A percentile compares a stretch with the other conserved stretches of the same genome.
Conservation (phyloP, 495 filamentous ascomycete genomes). For the Bathelium albidoporum region DNA sequence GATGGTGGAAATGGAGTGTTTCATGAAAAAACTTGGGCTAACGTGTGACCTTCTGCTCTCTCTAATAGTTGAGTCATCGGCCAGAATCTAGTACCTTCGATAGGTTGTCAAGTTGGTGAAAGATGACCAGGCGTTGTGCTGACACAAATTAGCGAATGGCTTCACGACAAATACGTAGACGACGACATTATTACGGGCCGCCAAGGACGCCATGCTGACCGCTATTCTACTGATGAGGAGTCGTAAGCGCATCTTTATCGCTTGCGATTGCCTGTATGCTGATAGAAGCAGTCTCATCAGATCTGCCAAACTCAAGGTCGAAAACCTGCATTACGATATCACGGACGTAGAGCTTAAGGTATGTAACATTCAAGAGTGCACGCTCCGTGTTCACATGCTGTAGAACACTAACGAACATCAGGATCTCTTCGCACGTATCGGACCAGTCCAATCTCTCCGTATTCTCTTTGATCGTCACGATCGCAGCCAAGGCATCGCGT, state of each 20-base stretch:
- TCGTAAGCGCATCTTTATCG: constrained; percentile 14
- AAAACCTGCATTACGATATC: constrained; percentile 90
- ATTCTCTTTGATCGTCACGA: constrained; percentile 83
- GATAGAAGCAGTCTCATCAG: neutral
- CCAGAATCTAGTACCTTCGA: neutral
- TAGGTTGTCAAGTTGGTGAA: neutral
- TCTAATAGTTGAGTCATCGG: neutral
- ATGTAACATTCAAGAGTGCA: constrained; percentile 1
- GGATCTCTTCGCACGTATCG: constrained; percentile 75
- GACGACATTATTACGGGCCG: constrained; percentile 38
- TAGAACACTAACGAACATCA: constrained; percentile 36
- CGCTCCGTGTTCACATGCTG: neutral
- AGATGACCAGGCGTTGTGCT: constrained; percentile 15
- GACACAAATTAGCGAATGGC: constrained; percentile 60
- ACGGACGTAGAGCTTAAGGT: constrained; percentile 74
- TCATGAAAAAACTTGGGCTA: constrained; percentile 1
- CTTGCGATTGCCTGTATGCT: constrained; percentile 19
- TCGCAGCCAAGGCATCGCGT: constrained; percentile 78
- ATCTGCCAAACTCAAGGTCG: constrained; percentile 63
- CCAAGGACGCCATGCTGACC: constrained; percentile 18
- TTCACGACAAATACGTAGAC: constrained; percentile 80
- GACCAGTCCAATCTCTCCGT: constrained; percentile 56
- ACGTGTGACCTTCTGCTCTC: neutral
- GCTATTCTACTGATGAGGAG: constrained; percentile 14
- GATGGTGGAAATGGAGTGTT: neutral